Conservation (phyloP, 2,329 filamentous ascomycete species). For the Colletotrichum eleusines region DNA sequence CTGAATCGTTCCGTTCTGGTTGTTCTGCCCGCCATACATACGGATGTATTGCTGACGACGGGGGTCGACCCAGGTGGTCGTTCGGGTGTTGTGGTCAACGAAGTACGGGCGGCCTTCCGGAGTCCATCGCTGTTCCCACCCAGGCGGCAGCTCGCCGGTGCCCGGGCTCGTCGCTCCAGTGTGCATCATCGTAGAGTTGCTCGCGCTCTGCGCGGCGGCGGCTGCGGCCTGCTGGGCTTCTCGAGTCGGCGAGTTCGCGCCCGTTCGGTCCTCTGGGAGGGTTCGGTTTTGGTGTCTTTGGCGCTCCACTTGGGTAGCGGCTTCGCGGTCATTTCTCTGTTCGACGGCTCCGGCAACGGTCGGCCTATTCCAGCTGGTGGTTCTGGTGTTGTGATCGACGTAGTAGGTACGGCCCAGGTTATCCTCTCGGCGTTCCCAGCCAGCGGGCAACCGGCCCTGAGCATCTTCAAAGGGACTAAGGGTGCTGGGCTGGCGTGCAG, state of each 20-base stretch:
- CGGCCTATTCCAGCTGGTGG: slow-evolving; percentile 95
- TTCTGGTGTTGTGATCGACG: slow-evolving; percentile 96
- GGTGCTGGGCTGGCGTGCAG: slow-evolving; percentile 52
- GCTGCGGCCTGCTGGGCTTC: slow-evolving; percentile 62
- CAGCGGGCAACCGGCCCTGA: slow-evolving; percentile 91
- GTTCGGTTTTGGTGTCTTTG: slow-evolving; percentile 95
- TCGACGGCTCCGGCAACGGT: slow-evolving; percentile 82
- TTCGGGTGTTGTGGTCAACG: slow-evolving; percentile 97
- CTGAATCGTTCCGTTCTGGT: slow-evolving; percentile 87
- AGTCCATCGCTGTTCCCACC: slow-evolving; percentile 97
- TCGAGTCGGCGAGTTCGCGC: slow-evolving; percentile 88
- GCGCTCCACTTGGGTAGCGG: slow-evolving; percentile 92
- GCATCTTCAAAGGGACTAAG: slow-evolving; percentile 96
- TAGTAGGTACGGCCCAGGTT: slow-evolving; percentile 97
- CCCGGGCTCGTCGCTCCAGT: slow-evolving; percentile 95
- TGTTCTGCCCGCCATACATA: slow-evolving; percentile 93
- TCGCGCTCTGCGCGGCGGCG: slow-evolving; percentile 57
- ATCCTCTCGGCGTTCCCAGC: slow-evolving; percentile 97
- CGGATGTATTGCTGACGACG: slow-evolving; percentile 97
- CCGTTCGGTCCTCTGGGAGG: slow-evolving; percentile 93
- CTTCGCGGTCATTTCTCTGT: slow-evolving; percentile 83
- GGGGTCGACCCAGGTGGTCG: slow-evolving; percentile 98
- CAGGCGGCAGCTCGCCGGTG: slow-evolving; percentile 91
- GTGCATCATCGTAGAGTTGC: slow-evolving; percentile 87
- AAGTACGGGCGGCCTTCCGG: slow-evolving; percentile 96